Evolutionary conservation across 148 eudicot genomes (phyloP).

Genomic region (Gaultheria prostrata): DNA sequence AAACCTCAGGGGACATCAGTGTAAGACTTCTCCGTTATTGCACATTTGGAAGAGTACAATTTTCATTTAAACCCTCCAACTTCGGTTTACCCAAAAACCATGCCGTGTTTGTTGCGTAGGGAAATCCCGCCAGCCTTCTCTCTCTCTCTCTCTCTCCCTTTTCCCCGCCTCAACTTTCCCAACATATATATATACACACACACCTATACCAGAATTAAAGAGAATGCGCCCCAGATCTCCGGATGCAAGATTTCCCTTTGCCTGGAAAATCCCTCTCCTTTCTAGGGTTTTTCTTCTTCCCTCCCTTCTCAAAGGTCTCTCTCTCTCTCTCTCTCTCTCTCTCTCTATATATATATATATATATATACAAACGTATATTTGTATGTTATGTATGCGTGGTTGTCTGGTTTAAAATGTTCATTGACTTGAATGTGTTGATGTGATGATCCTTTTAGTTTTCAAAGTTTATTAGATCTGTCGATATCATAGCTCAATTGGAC

Average conservation of each 20-base stretch:
- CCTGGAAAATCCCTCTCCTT: slow-evolving; percentile 13
- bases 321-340: background rate
- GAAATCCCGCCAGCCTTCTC: slow-evolving; percentile 19
- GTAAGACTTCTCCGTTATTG: background rate
- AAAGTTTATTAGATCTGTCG: background rate
- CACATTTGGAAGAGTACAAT: background rate
- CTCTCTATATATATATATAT: background rate
- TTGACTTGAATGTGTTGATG: background rate
- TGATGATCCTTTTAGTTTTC: background rate
- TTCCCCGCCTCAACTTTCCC: background rate
- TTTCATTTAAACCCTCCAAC: background rate
- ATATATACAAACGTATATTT: background rate
- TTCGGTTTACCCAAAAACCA: background rate
- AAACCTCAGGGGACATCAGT: too few species aligned
- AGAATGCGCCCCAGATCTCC: slow-evolving; percentile 11
- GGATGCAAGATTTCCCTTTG: slow-evolving; percentile 11
- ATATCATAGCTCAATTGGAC: slow-evolving; percentile 3
- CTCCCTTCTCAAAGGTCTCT: slow-evolving; percentile 6
- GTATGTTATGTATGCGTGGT: background rate
- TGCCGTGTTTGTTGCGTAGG: slow-evolving; percentile 23
- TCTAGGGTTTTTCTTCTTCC: slow-evolving; percentile 10
- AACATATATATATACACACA: background rate
- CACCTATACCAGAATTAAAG: too few species aligned
- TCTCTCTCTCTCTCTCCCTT: background rate
- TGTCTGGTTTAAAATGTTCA: background rate